Base-by-base conservation (phyloP, 805 yeast species). In the Pachysolen tannophilus region DNA sequence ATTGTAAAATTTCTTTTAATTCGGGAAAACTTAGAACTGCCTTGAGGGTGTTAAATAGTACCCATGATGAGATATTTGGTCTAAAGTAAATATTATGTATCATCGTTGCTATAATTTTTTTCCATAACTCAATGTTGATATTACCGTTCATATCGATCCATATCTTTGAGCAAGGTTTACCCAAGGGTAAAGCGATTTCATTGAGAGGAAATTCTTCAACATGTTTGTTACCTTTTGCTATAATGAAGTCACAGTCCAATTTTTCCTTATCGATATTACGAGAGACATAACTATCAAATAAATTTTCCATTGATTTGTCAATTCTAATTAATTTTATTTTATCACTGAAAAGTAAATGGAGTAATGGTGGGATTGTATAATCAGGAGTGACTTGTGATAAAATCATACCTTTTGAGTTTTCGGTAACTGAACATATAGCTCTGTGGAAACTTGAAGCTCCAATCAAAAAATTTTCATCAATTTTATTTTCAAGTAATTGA, bases 121-220 rank as follows among this genome's bases (percentile, higher is more conserved):
- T 55, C 94, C 95, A 88, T 6, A 85, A 55, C 0, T 49, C 47
- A 18, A 52, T 56, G 41, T 81, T 77, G 28, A 87, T 65, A 19
- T 64, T 53, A 2, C 94, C 90, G 21, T 61, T 53, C 25, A 79
- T 53, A 44, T 79, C 82, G 9, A 83, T 63, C 95, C 96, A 86
- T 7, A 81, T 52, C 26, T 71, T 69, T 2, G 82, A 71, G 40
- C 84, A 78, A 2, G 87, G 73, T 14, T 64, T 56, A 0, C 79
- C 81, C 7, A 61, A 42, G 0, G 88, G 87, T 3, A 78, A 69
- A 1, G 76, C 62, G 1, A 61, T 50, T 5, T 45, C 39, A 2
- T 38, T 34, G 6, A 43, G 24, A 13, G 47, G 42, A 7, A 42
- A 26, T 37, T 46, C 36, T 31, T 42, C 34, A 5, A 38, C 17